Evolutionary conservation across 768 basidiomycete genomes (phyloP), one percentile per base, ranked within the genome.

Genomic region (Saitozyma podzolica): DNA sequence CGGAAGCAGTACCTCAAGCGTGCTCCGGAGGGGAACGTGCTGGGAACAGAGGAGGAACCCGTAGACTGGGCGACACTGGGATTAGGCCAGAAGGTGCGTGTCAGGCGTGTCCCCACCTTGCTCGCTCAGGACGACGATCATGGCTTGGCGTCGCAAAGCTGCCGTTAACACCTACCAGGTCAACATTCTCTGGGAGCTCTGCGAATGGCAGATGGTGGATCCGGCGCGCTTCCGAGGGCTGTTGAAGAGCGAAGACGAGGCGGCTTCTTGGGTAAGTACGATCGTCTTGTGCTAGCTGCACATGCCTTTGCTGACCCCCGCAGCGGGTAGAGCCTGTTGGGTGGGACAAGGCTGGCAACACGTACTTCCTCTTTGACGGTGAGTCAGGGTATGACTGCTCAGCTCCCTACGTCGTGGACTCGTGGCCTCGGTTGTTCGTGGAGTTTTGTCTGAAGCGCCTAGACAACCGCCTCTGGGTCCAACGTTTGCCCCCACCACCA

Each of bases 351-450:
- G 52, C 58, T 13, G 78, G 76, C 8, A 80, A 80, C 61, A 77
- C 75, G 6, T 80, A 78, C 62, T 80, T 65, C 62, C 60, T 80
- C 37, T 80, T 80, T 63, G 79, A 80, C 47, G 80, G 79, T 79
- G 43, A 56, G 75, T 61, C 13, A 16, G 29, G 2, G 29, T 29
- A 29, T 29, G 29, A 29, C 29, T 29, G 29, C 29, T 29, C 29
- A 29, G 29, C 29, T 29, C 29, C 29, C 29, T 29, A 29, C 29
- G 2, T 29, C 29, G 29, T 29, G 29, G 29, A 29, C 29, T 29
- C 29, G 29, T 29, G 29, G 2, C 2, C 6, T 6, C 14, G 17
- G 6, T 19, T 1, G 5, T 48, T 37, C 29, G 29, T 65, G 54
- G 54, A 49, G 13, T 42, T 37, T 19, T 58, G 40, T 57, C 13